Conservation (phyloP, 768 basidiomycete genomes). For the Boletus pseudopeckii region DNA sequence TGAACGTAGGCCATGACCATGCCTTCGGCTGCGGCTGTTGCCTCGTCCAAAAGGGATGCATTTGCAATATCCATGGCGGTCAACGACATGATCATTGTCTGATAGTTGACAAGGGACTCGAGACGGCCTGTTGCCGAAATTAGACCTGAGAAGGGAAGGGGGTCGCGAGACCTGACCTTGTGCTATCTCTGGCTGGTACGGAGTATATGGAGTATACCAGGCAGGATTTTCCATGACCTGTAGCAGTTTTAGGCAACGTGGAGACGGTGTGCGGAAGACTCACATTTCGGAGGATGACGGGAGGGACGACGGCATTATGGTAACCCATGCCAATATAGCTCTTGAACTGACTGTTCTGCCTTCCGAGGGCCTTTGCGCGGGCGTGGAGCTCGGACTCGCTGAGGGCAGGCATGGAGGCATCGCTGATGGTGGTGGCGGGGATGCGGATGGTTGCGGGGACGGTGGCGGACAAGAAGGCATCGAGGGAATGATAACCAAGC, state of each 20-base stretch:
- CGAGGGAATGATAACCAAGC: conserved; percentile 85
- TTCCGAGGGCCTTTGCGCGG: conserved; percentile 74
- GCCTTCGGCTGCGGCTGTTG: conserved; percentile 91
- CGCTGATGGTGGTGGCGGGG: conserved; percentile 52
- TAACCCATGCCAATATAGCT: conserved; percentile 99
- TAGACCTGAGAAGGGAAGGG: conserved; percentile 2
- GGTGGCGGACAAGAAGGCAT: conserved; percentile 79
- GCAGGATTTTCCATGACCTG: conserved; percentile 92
- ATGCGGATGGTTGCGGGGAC: conserved; percentile 83
- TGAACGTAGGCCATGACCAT: conserved; percentile 92
- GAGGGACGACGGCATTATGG: conserved; percentile 91
- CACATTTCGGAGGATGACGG: conserved; percentile 90
- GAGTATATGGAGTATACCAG: conserved; percentile 97
- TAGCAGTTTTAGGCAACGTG: conserved; percentile 1
- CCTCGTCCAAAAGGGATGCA: conserved; percentile 92
- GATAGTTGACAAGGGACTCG: conserved; percentile 94
- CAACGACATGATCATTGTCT: conserved; percentile 93
- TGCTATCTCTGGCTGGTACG: conserved; percentile 97
- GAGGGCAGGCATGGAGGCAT: conserved; percentile 66
- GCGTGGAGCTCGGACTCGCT: conserved; percentile 83
- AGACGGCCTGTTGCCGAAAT: conserved; percentile 65
- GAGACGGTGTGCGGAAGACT: conserved; percentile 19
- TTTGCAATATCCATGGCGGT: conserved; percentile 96
- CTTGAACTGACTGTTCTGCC: conserved; percentile 76
- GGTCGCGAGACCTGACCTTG: conserved; percentile 61